A percentile compares a stretch with the other conserved stretches of the same genome.
Evolutionary conservation across 2,329 filamentous ascomycete species (phyloP).

Genomic region (Macrophomina tecta): DNA sequence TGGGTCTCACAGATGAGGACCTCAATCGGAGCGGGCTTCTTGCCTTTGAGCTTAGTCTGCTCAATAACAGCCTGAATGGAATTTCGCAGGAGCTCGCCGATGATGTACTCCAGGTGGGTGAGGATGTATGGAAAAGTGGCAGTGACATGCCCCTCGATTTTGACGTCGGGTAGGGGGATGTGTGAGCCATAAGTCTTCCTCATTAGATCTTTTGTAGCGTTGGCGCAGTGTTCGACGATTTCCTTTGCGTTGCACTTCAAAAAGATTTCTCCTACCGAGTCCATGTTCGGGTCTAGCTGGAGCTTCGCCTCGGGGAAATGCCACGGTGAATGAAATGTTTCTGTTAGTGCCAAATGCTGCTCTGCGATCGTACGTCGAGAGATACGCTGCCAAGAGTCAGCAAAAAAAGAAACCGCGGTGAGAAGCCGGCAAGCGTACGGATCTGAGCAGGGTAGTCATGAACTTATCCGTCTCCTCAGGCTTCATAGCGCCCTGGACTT

Average conservation of each 20-base stretch:
- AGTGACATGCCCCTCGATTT: slow-evolving; percentile 80
- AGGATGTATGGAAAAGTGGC: slow-evolving; percentile 97
- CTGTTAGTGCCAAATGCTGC: slow-evolving; percentile 92
- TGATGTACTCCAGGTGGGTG: slow-evolving; percentile 94
- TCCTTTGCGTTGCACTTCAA: slow-evolving; percentile 90
- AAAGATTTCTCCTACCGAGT: slow-evolving; percentile 96
- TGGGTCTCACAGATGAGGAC: slow-evolving; percentile 92
- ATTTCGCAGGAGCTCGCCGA: slow-evolving; percentile 93
- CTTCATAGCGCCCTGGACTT: slow-evolving; percentile 83
- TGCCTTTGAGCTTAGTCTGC: slow-evolving; percentile 58
- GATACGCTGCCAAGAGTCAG: slow-evolving; percentile 68
- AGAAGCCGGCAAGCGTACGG: slow-evolving; percentile 56
- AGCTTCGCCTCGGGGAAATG: slow-evolving; percentile 80
- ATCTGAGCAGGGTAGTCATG: slow-evolving; percentile 91
- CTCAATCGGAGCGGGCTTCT: slow-evolving; percentile 80
- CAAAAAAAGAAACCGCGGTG: background rate
- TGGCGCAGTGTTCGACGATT: slow-evolving; percentile 82
- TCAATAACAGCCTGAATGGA: slow-evolving; percentile 93
- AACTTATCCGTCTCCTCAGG: slow-evolving; percentile 85
- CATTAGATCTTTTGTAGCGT: slow-evolving; percentile 75
- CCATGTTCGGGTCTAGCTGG: slow-evolving; percentile 66
- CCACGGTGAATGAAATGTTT: slow-evolving; percentile 90
- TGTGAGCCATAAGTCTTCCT: slow-evolving; percentile 75
- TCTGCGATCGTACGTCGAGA: slow-evolving; percentile 96
- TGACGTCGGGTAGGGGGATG: slow-evolving; percentile 77